A percentile compares a stretch with the other conserved stretches of the same genome.
These are phyloP conservation scores for Salix caprea DNA, from an alignment of 345 rosid species.

Conservation along the genomic window DNA sequence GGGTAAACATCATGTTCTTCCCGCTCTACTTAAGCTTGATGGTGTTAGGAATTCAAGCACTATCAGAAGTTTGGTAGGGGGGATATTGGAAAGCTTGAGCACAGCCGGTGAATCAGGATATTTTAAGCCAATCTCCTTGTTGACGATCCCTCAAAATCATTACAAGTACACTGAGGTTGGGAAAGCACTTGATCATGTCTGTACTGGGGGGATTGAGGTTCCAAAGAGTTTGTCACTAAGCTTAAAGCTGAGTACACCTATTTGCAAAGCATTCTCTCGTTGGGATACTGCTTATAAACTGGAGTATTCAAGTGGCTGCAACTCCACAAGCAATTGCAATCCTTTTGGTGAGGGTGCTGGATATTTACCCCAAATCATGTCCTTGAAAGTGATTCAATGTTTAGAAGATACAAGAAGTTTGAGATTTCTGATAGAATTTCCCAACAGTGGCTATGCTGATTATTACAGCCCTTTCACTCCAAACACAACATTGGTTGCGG, in stretches of 20 bases:
- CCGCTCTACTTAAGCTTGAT: slow-evolving; percentile 25
- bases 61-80: slow-evolving; percentile 24
- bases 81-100: slow-evolving; percentile 23
- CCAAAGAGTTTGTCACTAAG: not conserved
- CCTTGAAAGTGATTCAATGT: slow-evolving; percentile 20
- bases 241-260: slow-evolving; percentile 6
- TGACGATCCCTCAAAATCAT: slow-evolving; percentile 25
- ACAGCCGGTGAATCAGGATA: not conserved
- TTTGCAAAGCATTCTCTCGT: slow-evolving; percentile 17
- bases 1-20: slow-evolving; percentile 12
- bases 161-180: slow-evolving; percentile 17
- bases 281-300: not conserved
- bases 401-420: slow-evolving; percentile 12
- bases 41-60: slow-evolving; percentile 8
- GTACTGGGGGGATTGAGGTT: not conserved
- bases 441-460: not conserved
- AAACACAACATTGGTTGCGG: slow-evolving; percentile 23
- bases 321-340: slow-evolving; percentile 15
- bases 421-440: slow-evolving; percentile 24
- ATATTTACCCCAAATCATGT: slow-evolving; percentile 21
- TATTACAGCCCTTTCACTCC: slow-evolving; percentile 15
- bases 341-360: slow-evolving; percentile 16
- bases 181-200: not conserved
- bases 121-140: slow-evolving; percentile 23
- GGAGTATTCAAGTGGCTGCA: slow-evolving; percentile 19